Percentiles rank a stretch among this genome's conserved stretches.
Conservation (phyloP, 2,329 filamentous ascomycete species). For the Dendrostoma leiphaemia region DNA sequence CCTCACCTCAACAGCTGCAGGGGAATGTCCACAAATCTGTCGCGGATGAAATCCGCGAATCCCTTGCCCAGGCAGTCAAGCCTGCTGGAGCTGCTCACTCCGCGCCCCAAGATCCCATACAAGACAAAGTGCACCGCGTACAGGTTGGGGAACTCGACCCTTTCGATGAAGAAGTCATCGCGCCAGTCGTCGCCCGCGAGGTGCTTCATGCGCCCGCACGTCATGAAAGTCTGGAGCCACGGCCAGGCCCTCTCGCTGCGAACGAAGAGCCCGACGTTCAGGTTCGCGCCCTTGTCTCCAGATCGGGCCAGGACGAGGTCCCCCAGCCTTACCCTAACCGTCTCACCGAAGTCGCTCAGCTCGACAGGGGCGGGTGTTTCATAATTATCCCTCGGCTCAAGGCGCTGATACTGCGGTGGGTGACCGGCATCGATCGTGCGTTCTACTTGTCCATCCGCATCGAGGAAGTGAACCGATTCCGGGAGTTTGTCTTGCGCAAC, state of each 20-base stretch:
- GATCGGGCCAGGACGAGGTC: background rate
- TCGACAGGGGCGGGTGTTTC: background rate
- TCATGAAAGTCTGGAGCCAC: background rate
- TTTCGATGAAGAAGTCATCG: background rate
- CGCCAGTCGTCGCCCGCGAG: background rate
- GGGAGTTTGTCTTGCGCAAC: background rate
- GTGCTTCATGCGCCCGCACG: background rate
- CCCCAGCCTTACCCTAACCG: background rate
- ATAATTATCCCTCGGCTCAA: background rate
- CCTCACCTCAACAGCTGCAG: no score
- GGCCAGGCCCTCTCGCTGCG: constrained; percentile 17
- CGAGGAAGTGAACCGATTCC: background rate
- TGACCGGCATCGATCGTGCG: background rate
- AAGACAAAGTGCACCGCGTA: background rate
- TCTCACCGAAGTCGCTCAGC: background rate
- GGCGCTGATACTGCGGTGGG: background rate
- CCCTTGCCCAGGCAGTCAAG: background rate
- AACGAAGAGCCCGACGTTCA: constrained; percentile 8
- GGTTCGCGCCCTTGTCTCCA: background rate
- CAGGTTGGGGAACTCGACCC: background rate
- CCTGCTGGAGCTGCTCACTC: background rate
- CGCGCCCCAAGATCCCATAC: background rate
- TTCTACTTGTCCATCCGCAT: no score
- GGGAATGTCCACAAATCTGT: no score
- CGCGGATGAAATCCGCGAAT: background rate